phyloP scores from a whole-genome alignment of 257 asterid genomes.

The Solanum rostratum region DNA sequence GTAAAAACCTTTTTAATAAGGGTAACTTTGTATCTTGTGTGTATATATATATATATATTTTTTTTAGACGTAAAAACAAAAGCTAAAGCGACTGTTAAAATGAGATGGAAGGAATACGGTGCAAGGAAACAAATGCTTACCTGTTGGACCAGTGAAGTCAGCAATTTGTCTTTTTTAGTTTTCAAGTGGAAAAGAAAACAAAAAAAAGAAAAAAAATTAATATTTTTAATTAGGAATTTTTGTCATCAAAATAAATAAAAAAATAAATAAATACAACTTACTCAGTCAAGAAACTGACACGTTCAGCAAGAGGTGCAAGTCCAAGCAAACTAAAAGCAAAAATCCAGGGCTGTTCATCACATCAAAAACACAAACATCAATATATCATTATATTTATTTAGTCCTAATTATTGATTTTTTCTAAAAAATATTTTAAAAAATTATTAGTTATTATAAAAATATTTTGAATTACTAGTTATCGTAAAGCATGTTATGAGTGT shows the following conservation, averaged over 20 bases:
- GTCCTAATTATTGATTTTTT: neutral
- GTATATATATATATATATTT: no score
- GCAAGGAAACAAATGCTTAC: neutral
- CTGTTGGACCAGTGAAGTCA: conserved; percentile 37
- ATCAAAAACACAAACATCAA: neutral
- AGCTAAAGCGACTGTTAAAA: neutral
- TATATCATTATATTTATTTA: neutral
- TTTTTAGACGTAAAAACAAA: neutral
- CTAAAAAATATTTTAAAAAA: no score
- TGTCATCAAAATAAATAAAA: neutral
- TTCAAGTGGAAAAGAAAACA: neutral
- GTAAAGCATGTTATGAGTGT: neutral
- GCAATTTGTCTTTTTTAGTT: conserved; percentile 26
- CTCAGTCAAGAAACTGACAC: conserved; percentile 40
- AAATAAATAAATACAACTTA: neutral
- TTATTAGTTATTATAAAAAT: neutral
- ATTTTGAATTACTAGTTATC: neutral
- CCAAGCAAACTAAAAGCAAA: conserved; percentile 35
- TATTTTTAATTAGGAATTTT: neutral
- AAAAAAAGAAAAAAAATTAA: neutral
- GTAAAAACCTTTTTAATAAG: no score
- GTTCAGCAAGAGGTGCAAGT: conserved; percentile 36
- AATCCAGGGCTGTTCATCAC: conserved; percentile 23
- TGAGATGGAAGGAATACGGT: neutral
- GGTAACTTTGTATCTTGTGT: no score